Conservation (phyloP, 805 yeast genomes). For the Ogataea parapolymorpha region DNA sequence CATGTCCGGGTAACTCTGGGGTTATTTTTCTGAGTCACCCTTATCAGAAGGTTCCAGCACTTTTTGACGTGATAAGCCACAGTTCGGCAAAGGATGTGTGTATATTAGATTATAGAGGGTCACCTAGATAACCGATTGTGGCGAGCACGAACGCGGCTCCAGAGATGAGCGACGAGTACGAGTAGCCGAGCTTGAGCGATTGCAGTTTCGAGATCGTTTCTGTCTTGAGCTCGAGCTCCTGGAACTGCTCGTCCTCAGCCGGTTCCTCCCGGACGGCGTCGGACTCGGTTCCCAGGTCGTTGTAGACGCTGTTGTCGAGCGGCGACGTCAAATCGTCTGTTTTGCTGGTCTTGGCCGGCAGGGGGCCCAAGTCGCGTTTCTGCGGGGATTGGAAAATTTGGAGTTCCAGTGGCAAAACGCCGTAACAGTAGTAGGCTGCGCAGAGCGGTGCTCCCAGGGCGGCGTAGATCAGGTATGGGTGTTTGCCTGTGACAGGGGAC, state of each 20-base stretch:
- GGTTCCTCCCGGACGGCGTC: slow-evolving; percentile 28
- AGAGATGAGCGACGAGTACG: slow-evolving; percentile 39
- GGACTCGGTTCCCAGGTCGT: slow-evolving; percentile 36
- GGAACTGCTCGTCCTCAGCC: slow-evolving; percentile 29
- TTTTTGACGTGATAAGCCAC: slow-evolving; percentile 8
- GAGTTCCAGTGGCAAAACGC: slow-evolving; percentile 27
- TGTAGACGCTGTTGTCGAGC: slow-evolving; percentile 44
- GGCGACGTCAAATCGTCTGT: slow-evolving; percentile 36
- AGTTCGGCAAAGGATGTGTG: background rate
- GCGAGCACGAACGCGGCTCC: slow-evolving; percentile 48
- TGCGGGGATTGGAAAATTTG: slow-evolving; percentile 19
- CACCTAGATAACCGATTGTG: slow-evolving; percentile 58
- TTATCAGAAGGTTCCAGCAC: slow-evolving; percentile 5
- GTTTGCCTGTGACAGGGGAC: slow-evolving; percentile 56
- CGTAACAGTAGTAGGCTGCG: slow-evolving; percentile 28
- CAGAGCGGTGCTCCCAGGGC: slow-evolving; percentile 52
- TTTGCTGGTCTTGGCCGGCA: slow-evolving; percentile 21
- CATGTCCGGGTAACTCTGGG: slow-evolving; percentile 6
- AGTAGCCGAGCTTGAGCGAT: slow-evolving; percentile 36
- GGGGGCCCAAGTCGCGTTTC: slow-evolving; percentile 18
- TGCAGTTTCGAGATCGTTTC: slow-evolving; percentile 33
- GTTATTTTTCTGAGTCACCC: slow-evolving; percentile 5
- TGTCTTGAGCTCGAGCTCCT: slow-evolving; percentile 39
- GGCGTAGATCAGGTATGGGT: slow-evolving; percentile 70
- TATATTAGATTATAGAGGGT: slow-evolving; percentile 26